A percentile compares a stretch with the other conserved stretches of the same genome.
These are phyloP conservation scores for Hypsizygus marmoreus DNA, from an alignment of 768 basidiomycete genomes.

Conservation along the genomic window DNA sequence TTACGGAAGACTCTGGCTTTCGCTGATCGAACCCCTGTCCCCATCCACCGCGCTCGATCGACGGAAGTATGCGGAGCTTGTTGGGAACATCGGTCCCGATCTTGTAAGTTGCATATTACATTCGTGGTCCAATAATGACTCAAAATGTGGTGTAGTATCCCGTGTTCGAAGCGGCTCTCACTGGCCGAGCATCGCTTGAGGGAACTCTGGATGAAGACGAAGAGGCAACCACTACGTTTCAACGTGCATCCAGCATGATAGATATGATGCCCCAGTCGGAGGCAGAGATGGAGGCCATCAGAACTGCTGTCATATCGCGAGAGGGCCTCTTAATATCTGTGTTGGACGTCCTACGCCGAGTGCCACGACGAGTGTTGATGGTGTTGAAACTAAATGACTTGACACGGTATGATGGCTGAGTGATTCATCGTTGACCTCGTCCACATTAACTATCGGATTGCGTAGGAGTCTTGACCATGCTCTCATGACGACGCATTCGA, in stretches of 20 bases:
- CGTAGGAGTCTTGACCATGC: constrained; percentile 78
- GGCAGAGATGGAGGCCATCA: constrained; percentile 79
- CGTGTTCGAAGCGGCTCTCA: constrained; percentile 93
- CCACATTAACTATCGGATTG: constrained; percentile 7
- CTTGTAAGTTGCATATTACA: constrained; percentile 64
- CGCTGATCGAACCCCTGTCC: constrained; percentile 77
- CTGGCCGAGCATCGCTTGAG: constrained; percentile 78
- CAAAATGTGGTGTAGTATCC: constrained; percentile 76
- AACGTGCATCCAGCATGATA: constrained; percentile 75
- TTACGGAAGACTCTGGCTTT: constrained; percentile 88
- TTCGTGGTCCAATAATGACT: too few relatives aligned
- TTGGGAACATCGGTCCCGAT: constrained; percentile 89
- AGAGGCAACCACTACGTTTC: constrained; percentile 39
- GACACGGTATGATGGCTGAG: constrained; percentile 56
- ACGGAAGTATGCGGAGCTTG: constrained; percentile 83
- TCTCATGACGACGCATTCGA: constrained; percentile 85
- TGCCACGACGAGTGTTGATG: constrained; percentile 85
- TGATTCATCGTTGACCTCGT: not conserved
- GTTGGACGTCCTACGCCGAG: constrained; percentile 82
- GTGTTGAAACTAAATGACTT: constrained; percentile 86
- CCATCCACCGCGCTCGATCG: constrained; percentile 65
- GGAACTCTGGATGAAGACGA: constrained; percentile 54
- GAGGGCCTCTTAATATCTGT: constrained; percentile 86
- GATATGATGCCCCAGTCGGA: constrained; percentile 72
- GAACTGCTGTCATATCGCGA: constrained; percentile 76